Evolutionary conservation across 2,329 filamentous ascomycete species (phyloP).

Genomic region (Trichoderma sp.): DNA sequence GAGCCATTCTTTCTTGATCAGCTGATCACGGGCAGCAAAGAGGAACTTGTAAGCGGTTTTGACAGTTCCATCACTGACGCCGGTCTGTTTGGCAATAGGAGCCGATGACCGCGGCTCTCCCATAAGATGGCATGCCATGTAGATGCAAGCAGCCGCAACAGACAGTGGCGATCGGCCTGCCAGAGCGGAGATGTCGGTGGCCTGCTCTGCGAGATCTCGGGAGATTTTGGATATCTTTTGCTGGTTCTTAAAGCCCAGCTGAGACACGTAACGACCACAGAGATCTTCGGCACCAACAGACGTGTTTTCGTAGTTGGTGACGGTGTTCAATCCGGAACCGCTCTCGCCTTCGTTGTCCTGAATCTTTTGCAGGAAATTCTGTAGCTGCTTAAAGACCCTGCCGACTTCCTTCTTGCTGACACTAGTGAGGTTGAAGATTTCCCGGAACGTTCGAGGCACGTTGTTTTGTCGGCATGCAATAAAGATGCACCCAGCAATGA

Average conservation of each 20-base stretch:
- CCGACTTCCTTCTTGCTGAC: slow-evolving; percentile 98
- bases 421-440: slow-evolving; percentile 90
- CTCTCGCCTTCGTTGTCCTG: slow-evolving; percentile 59
- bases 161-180: slow-evolving; percentile 93
- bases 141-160: slow-evolving; percentile 93
- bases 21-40: slow-evolving; percentile 69
- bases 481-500: slow-evolving; percentile 96
- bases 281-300: slow-evolving; percentile 82
- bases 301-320: slow-evolving; percentile 71
- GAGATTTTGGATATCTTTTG: slow-evolving; percentile 79
- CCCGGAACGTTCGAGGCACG: slow-evolving; percentile 86
- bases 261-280: slow-evolving; percentile 85
- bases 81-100: slow-evolving; percentile 80
- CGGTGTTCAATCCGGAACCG: slow-evolving; percentile 53
- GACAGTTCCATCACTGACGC: slow-evolving; percentile 95
- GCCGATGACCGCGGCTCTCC: slow-evolving; percentile 77
- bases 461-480: slow-evolving; percentile 91
- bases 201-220: slow-evolving; percentile 74
- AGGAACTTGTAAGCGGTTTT: slow-evolving; percentile 92
- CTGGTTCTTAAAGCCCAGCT: slow-evolving; percentile 71
- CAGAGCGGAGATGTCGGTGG: slow-evolving; percentile 75
- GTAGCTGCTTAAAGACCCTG: slow-evolving; percentile 88
- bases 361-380: slow-evolving; percentile 79
- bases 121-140: slow-evolving; percentile 89
- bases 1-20: slow-evolving; percentile 77